Base-by-base conservation (phyloP, 495 filamentous ascomycete species). In the Trichoderma gamsii region DNA sequence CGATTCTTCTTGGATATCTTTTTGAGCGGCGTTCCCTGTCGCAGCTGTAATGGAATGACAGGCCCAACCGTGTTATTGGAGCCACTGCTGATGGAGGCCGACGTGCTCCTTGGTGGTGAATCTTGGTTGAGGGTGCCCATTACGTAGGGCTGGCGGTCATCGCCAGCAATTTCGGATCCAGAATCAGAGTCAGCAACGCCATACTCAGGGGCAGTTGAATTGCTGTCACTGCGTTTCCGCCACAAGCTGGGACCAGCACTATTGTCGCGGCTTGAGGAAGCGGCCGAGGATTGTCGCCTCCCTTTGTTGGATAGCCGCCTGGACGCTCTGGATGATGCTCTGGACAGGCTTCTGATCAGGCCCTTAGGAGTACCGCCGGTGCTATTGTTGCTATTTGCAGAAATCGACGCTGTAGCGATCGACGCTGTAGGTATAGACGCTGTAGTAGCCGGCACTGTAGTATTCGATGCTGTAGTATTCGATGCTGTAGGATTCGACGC, bases 211-310 rank as follows among this genome's bases (percentile, higher is more conserved):
- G 73, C 73, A 61, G 85, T 85, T 66, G 85, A 89, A 73, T 89
- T 93, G 78, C 91, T 95, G 74, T 96, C 92, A 73, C 93, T 96
- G 66, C 93, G 86, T 67, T 91, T 85, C 66, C 95, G 87, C 77
- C 95, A 86, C 41, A 96, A 88, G 32, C 94, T 89, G 2, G 95
- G 95, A 0, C 95, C 95, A 29, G 89, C 89, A 75, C 93, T 97
- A 41, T 88, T 88, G 72, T 97, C 92, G 32, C 92, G 87, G 73
- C 86, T 91, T 67, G 87, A 87, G 25, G 87, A 83, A 46, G 90
- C 82, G 7, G 88, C 87, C 0, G 89, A 89, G 7, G 92, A 95
- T 66, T 86, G 84, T 64, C 90, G 86, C 66, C 93, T 85, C 27
- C 78, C 74, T 43, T 71, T 73, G 43, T 71, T 73, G 43, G 76